Evolutionary conservation across 2,329 filamentous ascomycete species (phyloP).

Genomic region (Elsinoe perseae): DNA sequence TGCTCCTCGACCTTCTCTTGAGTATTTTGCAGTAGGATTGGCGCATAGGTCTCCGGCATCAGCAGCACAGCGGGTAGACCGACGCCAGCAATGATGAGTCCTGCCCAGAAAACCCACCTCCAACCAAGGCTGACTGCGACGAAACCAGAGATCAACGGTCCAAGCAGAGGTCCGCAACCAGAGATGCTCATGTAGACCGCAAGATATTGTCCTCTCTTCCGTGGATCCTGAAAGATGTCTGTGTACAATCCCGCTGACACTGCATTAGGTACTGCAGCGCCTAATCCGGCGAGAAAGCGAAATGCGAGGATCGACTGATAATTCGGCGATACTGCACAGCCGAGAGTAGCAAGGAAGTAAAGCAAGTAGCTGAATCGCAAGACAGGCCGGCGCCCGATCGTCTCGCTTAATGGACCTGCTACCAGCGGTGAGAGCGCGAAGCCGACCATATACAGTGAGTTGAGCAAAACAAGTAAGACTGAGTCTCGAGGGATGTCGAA

Average conservation of each 20-base stretch:
- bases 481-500: neutral
- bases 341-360: neutral
- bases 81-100: slow-evolving; percentile 57
- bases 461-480: neutral
- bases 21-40: slow-evolving; percentile 31
- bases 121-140: slow-evolving; percentile 36
- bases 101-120: slow-evolving; percentile 66
- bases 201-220: neutral
- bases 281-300: neutral
- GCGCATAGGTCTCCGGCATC: slow-evolving; percentile 48
- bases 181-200: neutral
- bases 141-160: slow-evolving; percentile 29
- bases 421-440: neutral
- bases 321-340: neutral
- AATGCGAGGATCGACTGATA: neutral
- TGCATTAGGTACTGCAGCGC: neutral
- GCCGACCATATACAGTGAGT: neutral
- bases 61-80: slow-evolving; percentile 55
- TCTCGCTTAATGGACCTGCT: neutral
- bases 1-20: slow-evolving; percentile 23
- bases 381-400: neutral
- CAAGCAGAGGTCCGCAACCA: neutral
- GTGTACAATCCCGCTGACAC: neutral
- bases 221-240: neutral
- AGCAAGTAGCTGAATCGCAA: neutral